Conservation (phyloP, 768 basidiomycete genomes). For the Dentipellis fragilis region DNA sequence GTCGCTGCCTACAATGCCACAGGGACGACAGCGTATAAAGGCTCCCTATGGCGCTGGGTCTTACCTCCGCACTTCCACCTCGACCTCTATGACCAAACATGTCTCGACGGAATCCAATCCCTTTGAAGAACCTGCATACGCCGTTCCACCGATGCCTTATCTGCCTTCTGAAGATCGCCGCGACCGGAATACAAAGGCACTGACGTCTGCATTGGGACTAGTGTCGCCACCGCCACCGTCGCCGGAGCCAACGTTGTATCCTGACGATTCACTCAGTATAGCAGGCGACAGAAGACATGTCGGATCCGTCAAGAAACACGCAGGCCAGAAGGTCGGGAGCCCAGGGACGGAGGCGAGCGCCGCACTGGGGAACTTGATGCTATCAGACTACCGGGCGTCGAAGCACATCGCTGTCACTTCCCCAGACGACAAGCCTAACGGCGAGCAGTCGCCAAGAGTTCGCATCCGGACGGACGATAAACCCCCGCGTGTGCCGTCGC, state of each 20-base stretch:
- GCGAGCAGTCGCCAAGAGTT: conserved; percentile 14
- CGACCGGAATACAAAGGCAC: conserved; percentile 28
- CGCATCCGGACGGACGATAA: conserved; percentile 38
- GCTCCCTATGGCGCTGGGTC: conserved; percentile 51
- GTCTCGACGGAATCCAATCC: conserved; percentile 21
- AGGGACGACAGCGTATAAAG: conserved; percentile 54
- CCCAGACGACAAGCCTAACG: conserved; percentile 14
- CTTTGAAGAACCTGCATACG: conserved; percentile 25
- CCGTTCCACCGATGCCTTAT: conserved; percentile 20
- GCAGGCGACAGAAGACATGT: conserved; percentile 26
- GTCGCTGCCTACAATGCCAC: conserved; percentile 16
- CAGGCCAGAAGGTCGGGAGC: conserved; percentile 22
- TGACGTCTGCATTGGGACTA: conserved; percentile 30
- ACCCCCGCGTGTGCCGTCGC: conserved; percentile 74
- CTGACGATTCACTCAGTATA: conserved; percentile 64
- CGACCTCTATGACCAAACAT: conserved; percentile 21
- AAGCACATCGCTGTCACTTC: conserved; percentile 13
- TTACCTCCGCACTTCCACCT: conserved; percentile 41
- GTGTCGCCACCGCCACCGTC: conserved; percentile 28
- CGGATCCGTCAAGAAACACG: conserved; percentile 11
- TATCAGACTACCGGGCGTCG: conserved; percentile 37
- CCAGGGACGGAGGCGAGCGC: conserved; percentile 32
- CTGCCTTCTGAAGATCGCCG: conserved; percentile 24
- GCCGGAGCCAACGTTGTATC: conserved; percentile 56
- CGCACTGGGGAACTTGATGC: conserved; percentile 49